A percentile compares a stretch with the other conserved stretches of the same genome.
Evolutionary conservation across 257 asterid species (phyloP).

Genomic region (Knoxia roxburghii): DNA sequence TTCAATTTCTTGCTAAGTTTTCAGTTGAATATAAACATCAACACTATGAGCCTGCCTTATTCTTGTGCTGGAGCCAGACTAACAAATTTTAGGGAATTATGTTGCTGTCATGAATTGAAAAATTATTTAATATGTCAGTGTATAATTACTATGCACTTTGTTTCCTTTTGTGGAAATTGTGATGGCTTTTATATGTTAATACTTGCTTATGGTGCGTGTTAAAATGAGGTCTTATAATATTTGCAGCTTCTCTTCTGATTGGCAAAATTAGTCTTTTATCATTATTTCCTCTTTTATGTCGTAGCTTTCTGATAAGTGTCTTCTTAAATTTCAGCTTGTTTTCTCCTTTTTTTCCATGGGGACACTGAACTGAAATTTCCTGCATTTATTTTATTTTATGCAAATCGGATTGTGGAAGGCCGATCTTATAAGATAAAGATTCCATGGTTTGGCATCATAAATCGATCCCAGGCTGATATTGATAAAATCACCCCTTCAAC

Average conservation of each 20-base stretch:
- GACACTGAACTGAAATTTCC: neutral
- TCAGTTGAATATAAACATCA: neutral
- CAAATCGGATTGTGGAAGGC: slow-evolving; percentile 82
- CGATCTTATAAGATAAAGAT: slow-evolving; percentile 77
- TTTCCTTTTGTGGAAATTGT: neutral
- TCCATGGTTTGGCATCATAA: slow-evolving; percentile 98
- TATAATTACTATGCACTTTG: neutral
- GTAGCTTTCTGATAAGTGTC: neutral
- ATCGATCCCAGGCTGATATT: slow-evolving; percentile 93
- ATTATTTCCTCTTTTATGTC: neutral
- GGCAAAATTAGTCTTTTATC: neutral
- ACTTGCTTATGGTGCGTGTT: neutral
- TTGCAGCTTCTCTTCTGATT: neutral
- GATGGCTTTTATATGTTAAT: neutral
- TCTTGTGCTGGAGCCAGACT: neutral
- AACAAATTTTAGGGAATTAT: neutral
- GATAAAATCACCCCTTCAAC: too few relatives aligned
- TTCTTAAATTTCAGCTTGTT: neutral
- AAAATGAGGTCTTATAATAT: neutral
- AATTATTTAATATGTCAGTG: neutral
- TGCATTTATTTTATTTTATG: slow-evolving; percentile 12
- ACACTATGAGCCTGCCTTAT: neutral
- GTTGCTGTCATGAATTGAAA: neutral
- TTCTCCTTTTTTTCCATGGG: neutral
- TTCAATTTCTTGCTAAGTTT: neutral